phyloP scores from a whole-genome alignment of 2,329 filamentous ascomycete species.

The Aspergillus ibericus region DNA sequence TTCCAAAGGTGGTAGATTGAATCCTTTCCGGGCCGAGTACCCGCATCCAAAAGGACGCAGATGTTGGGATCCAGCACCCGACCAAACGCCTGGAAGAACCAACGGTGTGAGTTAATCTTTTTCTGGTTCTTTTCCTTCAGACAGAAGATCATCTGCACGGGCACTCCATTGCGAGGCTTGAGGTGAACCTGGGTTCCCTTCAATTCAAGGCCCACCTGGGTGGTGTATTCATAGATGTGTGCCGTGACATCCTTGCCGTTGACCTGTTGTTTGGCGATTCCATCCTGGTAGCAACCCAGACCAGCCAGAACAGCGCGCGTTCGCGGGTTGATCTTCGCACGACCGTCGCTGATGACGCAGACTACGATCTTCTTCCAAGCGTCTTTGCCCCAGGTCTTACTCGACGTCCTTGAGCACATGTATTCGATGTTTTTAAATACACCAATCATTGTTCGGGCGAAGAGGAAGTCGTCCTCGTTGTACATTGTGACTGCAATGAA shows the following conservation, averaged over 20 bases:
- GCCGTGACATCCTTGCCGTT: slow-evolving; percentile 95
- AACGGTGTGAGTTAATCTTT: slow-evolving; percentile 99
- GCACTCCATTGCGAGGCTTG: slow-evolving; percentile 77
- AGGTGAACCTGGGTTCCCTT: slow-evolving; percentile 87
- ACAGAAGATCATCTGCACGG: slow-evolving; percentile 96
- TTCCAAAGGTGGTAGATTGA: slow-evolving; percentile 99
- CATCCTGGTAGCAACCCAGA: slow-evolving; percentile 96
- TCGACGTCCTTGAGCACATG: slow-evolving; percentile 90
- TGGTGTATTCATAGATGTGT: slow-evolving; percentile 82
- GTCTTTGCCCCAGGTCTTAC: slow-evolving; percentile 97
- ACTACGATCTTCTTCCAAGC: slow-evolving; percentile 99
- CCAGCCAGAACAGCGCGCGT: slow-evolving; percentile 87
- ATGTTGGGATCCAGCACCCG: slow-evolving; percentile 91
- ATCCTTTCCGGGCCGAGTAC: slow-evolving; percentile 88
- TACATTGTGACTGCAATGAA: slow-evolving; percentile 99
- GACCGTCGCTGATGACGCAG: slow-evolving; percentile 93
- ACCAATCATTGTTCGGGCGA: slow-evolving; percentile 92
- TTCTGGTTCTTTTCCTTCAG: slow-evolving; percentile 99
- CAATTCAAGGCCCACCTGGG: slow-evolving; percentile 69
- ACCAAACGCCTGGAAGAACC: slow-evolving; percentile 98
- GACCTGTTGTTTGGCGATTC: slow-evolving; percentile 97
- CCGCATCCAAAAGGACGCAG: slow-evolving; percentile 92
- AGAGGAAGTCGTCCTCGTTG: slow-evolving; percentile 95
- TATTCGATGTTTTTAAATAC: slow-evolving; percentile 99
- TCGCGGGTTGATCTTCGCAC: slow-evolving; percentile 92